These are phyloP conservation scores for Nicotiana otophora DNA, from an alignment of 257 asterid genomes.

Conservation along the genomic window DNA sequence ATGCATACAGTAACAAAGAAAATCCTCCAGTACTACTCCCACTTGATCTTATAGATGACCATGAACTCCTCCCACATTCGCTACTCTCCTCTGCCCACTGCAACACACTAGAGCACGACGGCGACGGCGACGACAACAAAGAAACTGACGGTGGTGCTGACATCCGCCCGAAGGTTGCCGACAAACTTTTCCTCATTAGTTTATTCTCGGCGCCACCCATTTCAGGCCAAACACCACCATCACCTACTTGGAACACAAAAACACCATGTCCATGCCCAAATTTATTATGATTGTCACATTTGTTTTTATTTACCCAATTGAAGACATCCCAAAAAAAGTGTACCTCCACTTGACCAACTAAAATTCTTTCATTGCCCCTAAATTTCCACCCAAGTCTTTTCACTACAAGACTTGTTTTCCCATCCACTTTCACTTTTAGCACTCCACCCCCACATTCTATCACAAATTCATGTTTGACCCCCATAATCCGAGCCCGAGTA, in stretches of 20 bases:
- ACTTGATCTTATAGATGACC: slow-evolving; percentile 30
- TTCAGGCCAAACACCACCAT: slow-evolving; percentile 38
- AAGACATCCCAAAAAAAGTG: slow-evolving; percentile 36
- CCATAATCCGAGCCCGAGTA: slow-evolving; percentile 24
- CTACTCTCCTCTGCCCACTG: slow-evolving; percentile 44
- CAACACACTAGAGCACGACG: slow-evolving; percentile 34
- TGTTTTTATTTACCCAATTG: slow-evolving; percentile 26
- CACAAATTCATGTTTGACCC: slow-evolving; percentile 29
- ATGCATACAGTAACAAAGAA: slow-evolving; percentile 36
- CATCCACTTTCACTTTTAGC: slow-evolving; percentile 32
- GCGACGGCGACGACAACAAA: slow-evolving; percentile 16
- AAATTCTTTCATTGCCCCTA: slow-evolving; percentile 34
- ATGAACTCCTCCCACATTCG: slow-evolving; percentile 37
- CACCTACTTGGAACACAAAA: slow-evolving; percentile 33
- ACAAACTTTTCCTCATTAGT: slow-evolving; percentile 31
- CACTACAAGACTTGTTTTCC: slow-evolving; percentile 22
- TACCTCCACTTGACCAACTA: slow-evolving; percentile 27
- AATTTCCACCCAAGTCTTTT: slow-evolving; percentile 36
- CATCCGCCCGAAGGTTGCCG: not conserved
- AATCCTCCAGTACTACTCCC: slow-evolving; percentile 25
- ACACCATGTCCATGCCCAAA: slow-evolving; percentile 25
- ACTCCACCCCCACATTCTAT: slow-evolving; percentile 32
- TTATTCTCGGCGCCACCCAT: slow-evolving; percentile 36
- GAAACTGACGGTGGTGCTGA: slow-evolving; percentile 7
- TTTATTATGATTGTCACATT: slow-evolving; percentile 1